phyloP scores from a whole-genome alignment of 768 basidiomycete species.

The Tremella yokohamensis region DNA sequence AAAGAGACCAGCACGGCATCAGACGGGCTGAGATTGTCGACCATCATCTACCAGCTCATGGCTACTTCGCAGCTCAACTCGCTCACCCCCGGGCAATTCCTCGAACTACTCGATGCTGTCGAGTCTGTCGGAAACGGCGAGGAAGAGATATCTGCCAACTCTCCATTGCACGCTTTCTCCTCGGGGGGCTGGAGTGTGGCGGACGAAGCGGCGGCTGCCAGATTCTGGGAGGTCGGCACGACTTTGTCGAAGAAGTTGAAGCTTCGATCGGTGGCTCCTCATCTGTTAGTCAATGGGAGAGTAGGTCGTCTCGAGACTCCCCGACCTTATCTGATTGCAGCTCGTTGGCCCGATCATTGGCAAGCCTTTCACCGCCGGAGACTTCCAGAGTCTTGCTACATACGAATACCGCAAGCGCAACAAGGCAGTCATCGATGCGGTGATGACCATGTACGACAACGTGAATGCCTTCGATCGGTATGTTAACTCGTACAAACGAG shows the following conservation, averaged over 20 bases:
- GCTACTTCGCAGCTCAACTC: conserved; percentile 22
- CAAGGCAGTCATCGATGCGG: conserved; percentile 64
- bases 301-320: conserved; percentile 55
- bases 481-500: conserved; percentile 23
- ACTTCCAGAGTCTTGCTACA: conserved; percentile 66
- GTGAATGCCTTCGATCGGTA: conserved; percentile 55
- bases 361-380: conserved; percentile 64
- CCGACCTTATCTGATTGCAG: conserved; percentile 52
- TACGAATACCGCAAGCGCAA: conserved; percentile 74
- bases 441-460: conserved; percentile 58
- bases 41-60: conserved; percentile 38
- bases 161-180: conserved; percentile 28
- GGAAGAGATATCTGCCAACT: conserved; percentile 4
- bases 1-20: conserved; percentile 33
- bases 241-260: conserved; percentile 58
- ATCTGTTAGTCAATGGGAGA: conserved; percentile 75
- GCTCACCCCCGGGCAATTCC: conserved; percentile 25
- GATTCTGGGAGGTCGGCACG: conserved; percentile 41
- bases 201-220: conserved; percentile 30
- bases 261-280: conserved; percentile 62
- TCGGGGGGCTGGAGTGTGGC: conserved; percentile 17
- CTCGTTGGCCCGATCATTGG: conserved; percentile 68
- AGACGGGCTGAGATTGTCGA: conserved; percentile 45
- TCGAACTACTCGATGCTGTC: conserved; percentile 37
- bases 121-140: conserved; percentile 15